Base-by-base conservation (phyloP, 805 yeast genomes). In the Wickerhamiella nectarea region DNA sequence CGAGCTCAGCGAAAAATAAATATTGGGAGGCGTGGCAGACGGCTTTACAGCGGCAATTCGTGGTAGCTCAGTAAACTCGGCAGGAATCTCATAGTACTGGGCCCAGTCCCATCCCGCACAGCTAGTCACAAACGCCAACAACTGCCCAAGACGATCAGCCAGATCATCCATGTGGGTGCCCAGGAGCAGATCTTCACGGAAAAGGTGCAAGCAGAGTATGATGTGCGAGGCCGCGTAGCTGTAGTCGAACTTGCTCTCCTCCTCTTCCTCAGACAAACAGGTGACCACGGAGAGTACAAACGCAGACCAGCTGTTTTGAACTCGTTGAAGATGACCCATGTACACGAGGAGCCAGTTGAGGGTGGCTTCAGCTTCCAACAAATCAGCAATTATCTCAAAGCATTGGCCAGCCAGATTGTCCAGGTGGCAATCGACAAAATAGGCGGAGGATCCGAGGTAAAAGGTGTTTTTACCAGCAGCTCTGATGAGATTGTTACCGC, bases 21-120 rank as follows among this genome's bases (percentile, higher is more conserved):
- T 59, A 51, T 75, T 65, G 3, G 31, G 31, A 3, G 31, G 31
- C 6, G 14, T 4, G 15, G 14, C 15, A 6, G 19, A 10, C 5
- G 10, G 22, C 6, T 6, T 12, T 10, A 24, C 19, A 18, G 21
- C 7, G 8, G 14, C 14, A 8, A 20, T n/a, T 28, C 43, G 9
- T 18, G 42, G 7, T 22, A 36, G n/a, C 31, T 47, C 56, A 21
- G 24, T 21, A 21, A 21, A 21, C 8, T 21, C 24, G 5, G 24
- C 24, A 21, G 5, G 8, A 21, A 21, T 21, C 24, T 21, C 42
- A 14, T 86, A 84, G 51, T 75, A 76, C 1, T 59, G 52, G 18
- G 62, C 56, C 95, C 94, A 74, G 9, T 78, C 72, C 94, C 94
- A 82, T 5, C 81, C 76, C 74, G 79, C 72, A 77, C 83, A 74